These are phyloP conservation scores for Termitomyces eurrhizus DNA, from an alignment of 768 basidiomycete species.

Conservation along the genomic window DNA sequence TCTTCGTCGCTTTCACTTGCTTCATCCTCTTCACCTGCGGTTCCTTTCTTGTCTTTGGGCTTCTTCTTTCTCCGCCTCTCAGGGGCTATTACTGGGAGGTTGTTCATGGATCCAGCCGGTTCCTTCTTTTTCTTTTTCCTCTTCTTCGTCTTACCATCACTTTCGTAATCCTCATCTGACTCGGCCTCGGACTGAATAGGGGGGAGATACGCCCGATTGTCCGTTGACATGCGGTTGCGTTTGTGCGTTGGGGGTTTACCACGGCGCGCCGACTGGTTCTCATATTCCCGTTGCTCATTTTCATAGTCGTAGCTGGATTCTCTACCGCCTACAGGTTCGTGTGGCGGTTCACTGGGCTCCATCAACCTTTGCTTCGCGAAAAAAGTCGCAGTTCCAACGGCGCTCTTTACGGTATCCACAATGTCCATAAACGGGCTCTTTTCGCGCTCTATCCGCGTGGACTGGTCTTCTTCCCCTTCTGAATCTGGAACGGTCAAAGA, in stretches of 20 bases:
- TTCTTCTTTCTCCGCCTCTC: conserved; percentile 60
- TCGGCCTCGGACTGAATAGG: conserved; percentile 55
- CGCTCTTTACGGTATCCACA: conserved; percentile 51
- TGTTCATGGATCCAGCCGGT: conserved; percentile 55
- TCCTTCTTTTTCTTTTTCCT: conserved; percentile 54
- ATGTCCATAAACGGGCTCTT: conserved; percentile 69
- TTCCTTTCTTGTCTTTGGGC: conserved; percentile 40
- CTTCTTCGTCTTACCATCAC: conserved; percentile 49
- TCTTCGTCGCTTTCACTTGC: conserved; percentile 37
- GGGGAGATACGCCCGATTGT: conserved; percentile 83
- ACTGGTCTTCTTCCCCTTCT: conserved; percentile 50
- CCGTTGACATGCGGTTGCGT: conserved; percentile 63
- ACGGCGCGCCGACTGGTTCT: conserved; percentile 29
- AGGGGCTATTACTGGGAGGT: conserved; percentile 63
- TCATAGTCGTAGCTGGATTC: conserved; percentile 73
- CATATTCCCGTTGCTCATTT: conserved; percentile 67
- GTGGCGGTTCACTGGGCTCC: conserved; percentile 42
- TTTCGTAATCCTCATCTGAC: conserved; percentile 51
- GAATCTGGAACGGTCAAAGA: conserved; percentile 66
- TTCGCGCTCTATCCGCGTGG: conserved; percentile 39
- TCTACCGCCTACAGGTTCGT: conserved; percentile 25
- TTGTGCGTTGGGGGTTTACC: conserved; percentile 29
- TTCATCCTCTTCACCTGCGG: conserved; percentile 44
- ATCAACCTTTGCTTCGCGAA: conserved; percentile 61
- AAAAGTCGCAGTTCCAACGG: conserved; percentile 52